phyloP scores from a whole-genome alignment of 805 yeast species.

The Saturnispora halmiae region DNA sequence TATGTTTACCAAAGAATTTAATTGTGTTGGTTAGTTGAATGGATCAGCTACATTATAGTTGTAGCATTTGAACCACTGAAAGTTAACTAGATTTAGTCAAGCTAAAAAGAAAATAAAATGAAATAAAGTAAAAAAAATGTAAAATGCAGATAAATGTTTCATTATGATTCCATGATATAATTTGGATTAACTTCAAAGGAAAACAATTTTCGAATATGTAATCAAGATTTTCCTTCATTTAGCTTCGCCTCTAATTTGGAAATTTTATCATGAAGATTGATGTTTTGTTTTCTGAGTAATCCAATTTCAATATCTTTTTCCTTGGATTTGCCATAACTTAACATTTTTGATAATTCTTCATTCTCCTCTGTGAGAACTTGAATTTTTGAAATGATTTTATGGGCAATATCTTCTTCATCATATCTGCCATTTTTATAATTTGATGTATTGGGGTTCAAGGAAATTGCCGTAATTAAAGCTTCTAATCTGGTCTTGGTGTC shows the following conservation, averaged over 20 bases:
- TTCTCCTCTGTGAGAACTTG: conserved; percentile 59
- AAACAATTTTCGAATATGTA: too few relatives aligned
- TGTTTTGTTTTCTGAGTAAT: conserved; percentile 42
- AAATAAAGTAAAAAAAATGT: neutral
- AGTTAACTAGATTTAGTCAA: too few relatives aligned
- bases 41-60: too few relatives aligned
- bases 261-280: conserved; percentile 34
- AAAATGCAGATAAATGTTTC: neutral
- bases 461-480: conserved; percentile 46
- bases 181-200: too few relatives aligned
- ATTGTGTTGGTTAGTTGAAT: too few relatives aligned
- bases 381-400: conserved; percentile 56
- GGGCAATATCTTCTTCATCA: conserved; percentile 69
- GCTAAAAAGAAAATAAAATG: neutral
- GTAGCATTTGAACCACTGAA: too few relatives aligned
- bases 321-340: conserved; percentile 68
- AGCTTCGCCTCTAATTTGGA: conserved; percentile 24
- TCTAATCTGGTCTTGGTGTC: conserved; percentile 60
- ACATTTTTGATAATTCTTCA: conserved; percentile 56
- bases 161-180: neutral
- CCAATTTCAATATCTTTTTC: conserved; percentile 64
- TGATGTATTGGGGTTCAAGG: conserved; percentile 39
- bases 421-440: conserved; percentile 49
- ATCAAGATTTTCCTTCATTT: conserved; percentile 10
- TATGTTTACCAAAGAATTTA: conserved; percentile 30